Base-by-base conservation (phyloP, 371 early-diverging fungal species). In the Phascolomyces articulosus region DNA sequence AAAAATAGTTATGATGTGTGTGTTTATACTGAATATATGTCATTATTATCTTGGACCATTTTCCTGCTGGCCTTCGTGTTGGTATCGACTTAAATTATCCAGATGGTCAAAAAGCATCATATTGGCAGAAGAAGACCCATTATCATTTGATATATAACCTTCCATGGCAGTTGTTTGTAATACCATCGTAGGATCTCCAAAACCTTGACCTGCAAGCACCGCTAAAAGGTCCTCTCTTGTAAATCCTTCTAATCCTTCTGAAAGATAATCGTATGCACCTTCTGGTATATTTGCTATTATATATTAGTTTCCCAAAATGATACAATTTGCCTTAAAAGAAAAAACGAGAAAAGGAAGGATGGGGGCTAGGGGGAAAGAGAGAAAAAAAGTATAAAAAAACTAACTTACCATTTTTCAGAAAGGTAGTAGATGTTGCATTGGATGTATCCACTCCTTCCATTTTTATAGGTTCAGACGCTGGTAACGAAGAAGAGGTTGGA, bases 151-250 rank as follows among this genome's bases (percentile, higher is more conserved):
- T 40, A 47, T 29, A 38, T 51, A 61, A 21, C 59, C 59, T 40
- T 44, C 38, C 51, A 23, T 51, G 16, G n/a, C n/a, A n/a, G 44
- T n/a, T 24, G 51, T 13, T 51, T 40, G 28, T 15, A n/a, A 57
- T 29, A 48, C 29, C 47, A 59, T 47, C 31, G n/a, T 40, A n/a
- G 40, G 57, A 40, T 57, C 40, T 49, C 54, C 31, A 3, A 44
- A 44, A 16, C 40, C 55, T 56, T 60, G 63, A 24, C 58, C 59
- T 13, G 60, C 57, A 57, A 71, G 69, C 61, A 65, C 66, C 63
- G 18, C 56, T n/a, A 62, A 58, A 60, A 58, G 26, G n/a, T 66
- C 63, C 16, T 66, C 66, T 27, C 29, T 18, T 18, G 63, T 55
- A 44, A 53, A 63, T 26, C 63, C 63, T 55, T 63, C 63, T 24